Conservation (phyloP, 768 basidiomycete genomes). For the Auricularia auricula-judae region DNA sequence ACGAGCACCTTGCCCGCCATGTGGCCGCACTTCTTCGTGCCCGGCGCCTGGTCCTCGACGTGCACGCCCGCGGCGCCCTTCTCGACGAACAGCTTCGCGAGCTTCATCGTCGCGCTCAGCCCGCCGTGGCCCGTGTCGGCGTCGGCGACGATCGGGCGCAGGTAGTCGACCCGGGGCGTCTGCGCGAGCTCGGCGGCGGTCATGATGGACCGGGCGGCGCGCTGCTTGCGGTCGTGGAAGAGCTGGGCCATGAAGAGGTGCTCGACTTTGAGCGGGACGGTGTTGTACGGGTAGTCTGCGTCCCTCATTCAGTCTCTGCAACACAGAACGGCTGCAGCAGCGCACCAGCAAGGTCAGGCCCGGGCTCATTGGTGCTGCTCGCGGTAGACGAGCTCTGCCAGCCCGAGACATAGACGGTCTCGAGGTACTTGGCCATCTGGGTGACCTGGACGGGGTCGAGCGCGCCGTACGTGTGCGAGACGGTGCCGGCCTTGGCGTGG, state of each 20-base stretch:
- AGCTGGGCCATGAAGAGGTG: slow-evolving; percentile 97
- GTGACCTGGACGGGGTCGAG: slow-evolving; percentile 97
- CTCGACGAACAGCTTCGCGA: slow-evolving; percentile 98
- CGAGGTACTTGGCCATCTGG: slow-evolving; percentile 95
- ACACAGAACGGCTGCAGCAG: neutral
- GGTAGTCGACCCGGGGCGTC: slow-evolving; percentile 73
- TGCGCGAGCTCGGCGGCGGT: slow-evolving; percentile 58
- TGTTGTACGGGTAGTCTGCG: slow-evolving; percentile 93
- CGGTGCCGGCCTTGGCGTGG: slow-evolving; percentile 66
- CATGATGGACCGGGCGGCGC: slow-evolving; percentile 62
- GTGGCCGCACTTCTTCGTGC: slow-evolving; percentile 93
- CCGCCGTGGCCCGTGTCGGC: slow-evolving; percentile 98
- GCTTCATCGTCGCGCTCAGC: slow-evolving; percentile 96
- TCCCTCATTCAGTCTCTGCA: neutral
- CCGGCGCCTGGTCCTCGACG: slow-evolving; percentile 94
- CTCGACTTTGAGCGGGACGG: slow-evolving; percentile 97
- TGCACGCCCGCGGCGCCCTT: slow-evolving; percentile 97
- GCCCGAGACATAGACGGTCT: slow-evolving; percentile 97
- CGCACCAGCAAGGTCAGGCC: slow-evolving; percentile 90
- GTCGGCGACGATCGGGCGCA: slow-evolving; percentile 91
- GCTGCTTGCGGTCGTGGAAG: slow-evolving; percentile 98
- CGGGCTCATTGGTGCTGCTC: slow-evolving; percentile 88
- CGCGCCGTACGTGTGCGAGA: slow-evolving; percentile 97
- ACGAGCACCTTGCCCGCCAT: slow-evolving; percentile 97
- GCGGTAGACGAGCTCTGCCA: slow-evolving; percentile 94